Evolutionary conservation across 768 basidiomycete species (phyloP).

Genomic region (Amanita pseudoporphyria): DNA sequence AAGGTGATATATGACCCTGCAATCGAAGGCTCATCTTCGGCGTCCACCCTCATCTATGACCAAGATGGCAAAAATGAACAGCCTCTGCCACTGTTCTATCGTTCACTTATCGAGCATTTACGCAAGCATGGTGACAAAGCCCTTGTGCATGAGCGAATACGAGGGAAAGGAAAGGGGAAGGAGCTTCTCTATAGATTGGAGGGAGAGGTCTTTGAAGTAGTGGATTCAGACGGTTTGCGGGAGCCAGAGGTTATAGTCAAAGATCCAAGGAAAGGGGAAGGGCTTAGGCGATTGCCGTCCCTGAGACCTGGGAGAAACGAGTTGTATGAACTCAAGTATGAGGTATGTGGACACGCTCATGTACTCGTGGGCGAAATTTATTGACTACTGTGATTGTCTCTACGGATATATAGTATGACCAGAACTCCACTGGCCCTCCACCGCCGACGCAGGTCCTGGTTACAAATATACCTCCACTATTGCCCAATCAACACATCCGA

Average conservation of each 20-base stretch:
- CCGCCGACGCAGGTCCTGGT: constrained; percentile 71
- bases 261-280: constrained; percentile 49
- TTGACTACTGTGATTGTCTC: not conserved
- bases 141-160: constrained; percentile 34
- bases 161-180: constrained; percentile 57
- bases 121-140: constrained; percentile 21
- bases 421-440: constrained; percentile 57
- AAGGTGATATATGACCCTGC: constrained; percentile 57
- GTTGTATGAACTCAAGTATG: constrained; percentile 41
- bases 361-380: not conserved
- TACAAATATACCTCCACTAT: constrained; percentile 61
- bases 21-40: constrained; percentile 31
- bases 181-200: constrained; percentile 43
- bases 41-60: constrained; percentile 11
- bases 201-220: constrained; percentile 43
- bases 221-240: constrained; percentile 16
- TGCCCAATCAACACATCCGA: constrained; percentile 54
- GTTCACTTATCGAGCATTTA: constrained; percentile 30
- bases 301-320: constrained; percentile 18
- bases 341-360: constrained; percentile 30
- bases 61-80: constrained; percentile 10
- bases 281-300: constrained; percentile 15
- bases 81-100: constrained; percentile 21
- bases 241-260: constrained; percentile 28
- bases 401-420: constrained; percentile 51